Percentiles rank a stretch among this genome's conserved stretches.
Conservation (phyloP, 139 green algal species). For the Chlamydomonas incerta region DNA sequence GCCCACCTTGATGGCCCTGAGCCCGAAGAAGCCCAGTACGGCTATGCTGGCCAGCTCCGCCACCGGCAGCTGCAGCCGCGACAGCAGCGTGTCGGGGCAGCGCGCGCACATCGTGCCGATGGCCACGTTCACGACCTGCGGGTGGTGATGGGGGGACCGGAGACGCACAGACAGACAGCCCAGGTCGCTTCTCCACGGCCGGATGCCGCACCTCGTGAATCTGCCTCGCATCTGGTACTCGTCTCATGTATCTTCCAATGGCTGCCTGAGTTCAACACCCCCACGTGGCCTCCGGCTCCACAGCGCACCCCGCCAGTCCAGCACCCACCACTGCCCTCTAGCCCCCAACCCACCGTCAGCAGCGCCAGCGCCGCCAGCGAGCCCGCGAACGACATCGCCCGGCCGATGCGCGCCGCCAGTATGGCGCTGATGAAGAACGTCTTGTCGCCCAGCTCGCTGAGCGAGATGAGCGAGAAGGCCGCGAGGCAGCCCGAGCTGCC, state of each 20-base stretch:
- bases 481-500: constrained; percentile 90
- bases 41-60: constrained; percentile 87
- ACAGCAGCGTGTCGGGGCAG: constrained; percentile 81
- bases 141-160: no score
- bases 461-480: constrained; percentile 97
- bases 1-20: constrained; percentile 76
- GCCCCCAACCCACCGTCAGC: constrained; percentile 79
- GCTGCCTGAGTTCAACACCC: no score
- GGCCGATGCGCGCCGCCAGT: constrained; percentile 90
- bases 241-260: no score
- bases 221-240: no score
- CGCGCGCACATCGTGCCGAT: constrained; percentile 89
- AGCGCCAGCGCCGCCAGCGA: constrained; percentile 72
- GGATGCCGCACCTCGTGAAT: no score
- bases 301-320: no score
- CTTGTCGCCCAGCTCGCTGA: constrained; percentile 97
- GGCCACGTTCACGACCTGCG: constrained; percentile 80
- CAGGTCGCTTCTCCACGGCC: no score
- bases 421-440: constrained; percentile 99
- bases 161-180: no score
- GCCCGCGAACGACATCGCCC: constrained; percentile 73
- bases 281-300: no score
- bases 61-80: constrained; percentile 72
- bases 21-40: constrained; percentile 93
- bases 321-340: no score